Evolutionary conservation across 164 flowering plant genomes (phyloP).

Genomic region (Vitis cinerea): DNA sequence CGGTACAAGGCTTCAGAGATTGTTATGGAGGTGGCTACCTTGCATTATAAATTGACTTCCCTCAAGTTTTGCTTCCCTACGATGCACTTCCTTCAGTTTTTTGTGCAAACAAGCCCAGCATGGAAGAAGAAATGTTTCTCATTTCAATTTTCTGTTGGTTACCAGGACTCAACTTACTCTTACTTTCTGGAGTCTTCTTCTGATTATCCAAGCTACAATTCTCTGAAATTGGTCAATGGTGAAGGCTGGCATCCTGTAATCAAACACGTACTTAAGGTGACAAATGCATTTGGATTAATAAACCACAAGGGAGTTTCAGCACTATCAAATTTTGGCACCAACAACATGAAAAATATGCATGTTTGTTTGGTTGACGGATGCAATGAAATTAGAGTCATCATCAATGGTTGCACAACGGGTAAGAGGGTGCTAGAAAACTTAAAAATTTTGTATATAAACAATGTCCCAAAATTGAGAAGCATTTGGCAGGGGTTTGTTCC

Average conservation of each 20-base stretch:
- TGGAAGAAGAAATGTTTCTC: constrained; percentile 4
- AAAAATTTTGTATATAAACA: neutral
- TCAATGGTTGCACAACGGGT: neutral
- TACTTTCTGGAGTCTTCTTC: neutral
- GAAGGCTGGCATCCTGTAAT: neutral
- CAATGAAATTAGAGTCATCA: constrained; percentile 1
- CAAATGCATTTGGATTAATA: constrained; percentile 13
- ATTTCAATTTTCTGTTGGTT: constrained; percentile 17
- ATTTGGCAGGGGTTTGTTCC: constrained; percentile 13
- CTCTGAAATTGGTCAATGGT: constrained; percentile 8
- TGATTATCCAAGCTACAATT: neutral
- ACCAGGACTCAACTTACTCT: neutral
- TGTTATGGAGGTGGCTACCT: constrained; percentile 9
- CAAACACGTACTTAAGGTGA: constrained; percentile 2
- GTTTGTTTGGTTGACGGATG: constrained; percentile 14
- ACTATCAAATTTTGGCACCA: constrained; percentile 13
- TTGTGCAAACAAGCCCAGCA: neutral
- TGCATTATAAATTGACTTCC: neutral
- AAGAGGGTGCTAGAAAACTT: neutral
- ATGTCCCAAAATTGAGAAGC: neutral
- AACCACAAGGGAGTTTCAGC: constrained; percentile 6
- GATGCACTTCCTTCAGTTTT: neutral
- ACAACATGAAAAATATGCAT: neutral
- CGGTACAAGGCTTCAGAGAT: neutral
- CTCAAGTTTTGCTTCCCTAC: constrained; percentile 15